These are phyloP conservation scores for Colletotrichum musicola DNA, from an alignment of 2,329 filamentous ascomycete genomes.

Conservation along the genomic window DNA sequence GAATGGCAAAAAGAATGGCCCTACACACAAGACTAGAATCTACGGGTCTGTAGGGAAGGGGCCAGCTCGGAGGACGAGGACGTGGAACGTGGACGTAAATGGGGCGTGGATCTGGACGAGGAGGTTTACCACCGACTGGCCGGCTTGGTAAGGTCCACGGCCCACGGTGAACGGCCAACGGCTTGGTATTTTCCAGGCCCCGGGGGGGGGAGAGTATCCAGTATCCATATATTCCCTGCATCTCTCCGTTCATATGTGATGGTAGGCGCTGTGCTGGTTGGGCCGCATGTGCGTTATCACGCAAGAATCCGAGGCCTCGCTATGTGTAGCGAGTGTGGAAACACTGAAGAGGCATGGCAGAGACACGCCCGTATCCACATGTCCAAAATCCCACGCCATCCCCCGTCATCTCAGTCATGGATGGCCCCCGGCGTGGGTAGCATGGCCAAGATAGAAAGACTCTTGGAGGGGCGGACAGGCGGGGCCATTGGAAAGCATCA, in stretches of 20 bases:
- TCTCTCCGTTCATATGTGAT: too few species aligned
- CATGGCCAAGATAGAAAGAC: conserved; percentile 7
- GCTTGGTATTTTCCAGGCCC: too few species aligned
- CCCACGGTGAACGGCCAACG: neutral
- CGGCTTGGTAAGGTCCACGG: conserved; percentile 5
- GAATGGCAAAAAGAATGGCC: conserved; percentile 26
- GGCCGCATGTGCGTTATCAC: conserved; percentile 18
- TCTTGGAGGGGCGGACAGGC: conserved; percentile 13
- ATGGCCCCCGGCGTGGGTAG: neutral
- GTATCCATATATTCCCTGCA: too few species aligned
- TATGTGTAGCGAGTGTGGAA: neutral
- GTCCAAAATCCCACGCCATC: conserved; percentile 14
- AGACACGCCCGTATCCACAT: neutral
- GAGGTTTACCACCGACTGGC: neutral
- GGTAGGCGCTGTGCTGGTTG: neutral
- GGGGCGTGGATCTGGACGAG: neutral
- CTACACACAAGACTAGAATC: too few species aligned
- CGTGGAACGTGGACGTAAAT: neutral
- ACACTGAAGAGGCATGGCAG: neutral
- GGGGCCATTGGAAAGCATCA: conserved; percentile 6
- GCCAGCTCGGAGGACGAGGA: neutral
- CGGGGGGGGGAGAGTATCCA: too few species aligned
- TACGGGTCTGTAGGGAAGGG: neutral
- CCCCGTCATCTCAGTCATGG: too few species aligned
- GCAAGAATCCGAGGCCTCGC: conserved; percentile 13